A percentile compares a stretch with the other conserved stretches of the same genome.
phyloP scores from a whole-genome alignment of 306 rosid species.

The Lathyrus oleraceus region DNA sequence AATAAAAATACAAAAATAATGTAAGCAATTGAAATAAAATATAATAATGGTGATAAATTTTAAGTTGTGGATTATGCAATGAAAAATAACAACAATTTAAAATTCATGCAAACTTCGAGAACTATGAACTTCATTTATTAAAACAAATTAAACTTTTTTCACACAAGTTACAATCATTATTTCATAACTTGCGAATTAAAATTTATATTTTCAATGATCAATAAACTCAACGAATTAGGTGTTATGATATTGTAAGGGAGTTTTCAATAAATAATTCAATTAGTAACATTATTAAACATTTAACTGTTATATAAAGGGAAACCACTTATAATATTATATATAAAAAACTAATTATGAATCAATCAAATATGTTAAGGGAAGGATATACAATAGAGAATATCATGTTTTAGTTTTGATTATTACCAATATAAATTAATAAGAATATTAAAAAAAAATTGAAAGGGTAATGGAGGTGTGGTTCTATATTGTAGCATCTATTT shows the following conservation, averaged over 20 bases:
- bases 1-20: too few relatives aligned
- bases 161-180: neutral
- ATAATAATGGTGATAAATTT: neutral
- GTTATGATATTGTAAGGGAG: neutral
- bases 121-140: neutral
- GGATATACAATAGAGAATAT: neutral
- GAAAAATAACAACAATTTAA: neutral
- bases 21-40: too few relatives aligned
- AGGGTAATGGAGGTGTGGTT: slow-evolving; percentile 41
- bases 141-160: neutral
- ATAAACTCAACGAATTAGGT: neutral
- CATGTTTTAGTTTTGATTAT: neutral
- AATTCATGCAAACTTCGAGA: neutral
- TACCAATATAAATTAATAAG: too few relatives aligned
- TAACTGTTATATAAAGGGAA: neutral
- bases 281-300: neutral
- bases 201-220: neutral
- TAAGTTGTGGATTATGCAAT: neutral
- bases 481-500: slow-evolving; percentile 22
- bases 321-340: neutral
- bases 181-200: neutral
- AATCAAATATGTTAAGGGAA: neutral
- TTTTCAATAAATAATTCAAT: neutral
- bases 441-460: neutral
- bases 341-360: neutral